These are phyloP conservation scores for Coemansia sp. DNA, from an alignment of 192 early-diverging fungal species.

Conservation along the genomic window DNA sequence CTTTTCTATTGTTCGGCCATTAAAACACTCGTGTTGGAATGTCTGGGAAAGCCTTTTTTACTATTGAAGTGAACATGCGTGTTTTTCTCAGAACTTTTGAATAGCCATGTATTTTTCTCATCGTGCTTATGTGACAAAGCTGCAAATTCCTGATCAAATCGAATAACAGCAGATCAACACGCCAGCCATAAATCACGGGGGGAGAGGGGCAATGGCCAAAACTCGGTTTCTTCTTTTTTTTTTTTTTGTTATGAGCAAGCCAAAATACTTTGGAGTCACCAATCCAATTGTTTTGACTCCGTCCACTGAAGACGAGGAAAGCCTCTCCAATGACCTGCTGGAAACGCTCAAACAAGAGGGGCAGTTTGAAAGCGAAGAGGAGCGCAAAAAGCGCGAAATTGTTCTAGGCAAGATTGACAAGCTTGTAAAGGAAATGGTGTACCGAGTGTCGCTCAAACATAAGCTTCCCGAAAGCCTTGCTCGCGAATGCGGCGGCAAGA, in stretches of 20 bases:
- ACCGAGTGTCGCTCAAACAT: slow-evolving; percentile 67
- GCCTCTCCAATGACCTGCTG: slow-evolving; percentile 68
- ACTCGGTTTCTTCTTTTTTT: background rate
- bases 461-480: slow-evolving; percentile 81
- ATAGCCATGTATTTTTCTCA: too few species aligned
- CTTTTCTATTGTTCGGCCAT: too few species aligned
- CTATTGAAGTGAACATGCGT: too few species aligned
- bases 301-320: slow-evolving; percentile 67
- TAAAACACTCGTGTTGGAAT: too few species aligned
- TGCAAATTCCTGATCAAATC: too few species aligned
- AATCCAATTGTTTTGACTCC: slow-evolving; percentile 64
- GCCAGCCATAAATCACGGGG: too few species aligned
- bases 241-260: slow-evolving; percentile 15
- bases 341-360: slow-evolving; percentile 69
- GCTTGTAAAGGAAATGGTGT: slow-evolving; percentile 92
- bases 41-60: too few species aligned
- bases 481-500: slow-evolving; percentile 86
- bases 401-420: slow-evolving; percentile 85
- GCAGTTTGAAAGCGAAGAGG: slow-evolving; percentile 85
- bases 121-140: too few species aligned
- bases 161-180: too few species aligned
- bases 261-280: slow-evolving; percentile 72
- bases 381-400: slow-evolving; percentile 73
- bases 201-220: background rate
- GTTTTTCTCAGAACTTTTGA: too few species aligned